phyloP scores from a whole-genome alignment of 108 stramenopile genomes.

The Nitzschia palea region DNA sequence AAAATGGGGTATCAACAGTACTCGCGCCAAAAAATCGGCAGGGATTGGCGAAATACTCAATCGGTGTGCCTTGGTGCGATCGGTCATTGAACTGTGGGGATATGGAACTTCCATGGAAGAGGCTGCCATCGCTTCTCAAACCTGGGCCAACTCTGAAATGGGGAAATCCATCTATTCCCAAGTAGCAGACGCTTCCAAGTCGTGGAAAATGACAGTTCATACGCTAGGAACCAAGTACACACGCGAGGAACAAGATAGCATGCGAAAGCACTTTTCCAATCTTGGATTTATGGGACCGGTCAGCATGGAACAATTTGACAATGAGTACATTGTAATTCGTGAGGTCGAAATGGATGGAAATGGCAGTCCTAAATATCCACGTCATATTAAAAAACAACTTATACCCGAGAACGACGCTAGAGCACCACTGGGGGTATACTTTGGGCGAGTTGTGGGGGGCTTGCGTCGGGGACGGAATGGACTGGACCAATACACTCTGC shows the following conservation, averaged over 20 bases:
- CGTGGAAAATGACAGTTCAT: conserved; percentile 82
- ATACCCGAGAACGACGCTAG: conserved; percentile 60
- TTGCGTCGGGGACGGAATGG: conserved; percentile 52
- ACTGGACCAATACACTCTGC: conserved; percentile 83
- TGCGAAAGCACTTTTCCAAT: conserved; percentile 57
- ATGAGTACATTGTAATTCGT: conserved; percentile 70
- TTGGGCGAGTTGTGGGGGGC: conserved; percentile 72
- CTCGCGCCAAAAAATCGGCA: not conserved
- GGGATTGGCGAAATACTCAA: conserved; percentile 43
- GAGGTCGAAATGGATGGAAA: conserved; percentile 67
- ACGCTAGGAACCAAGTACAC: conserved; percentile 71
- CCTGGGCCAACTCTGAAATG: conserved; percentile 4
- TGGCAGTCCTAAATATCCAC: conserved; percentile 46
- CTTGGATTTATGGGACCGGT: conserved; percentile 65
- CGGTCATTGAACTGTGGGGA: conserved; percentile 83
- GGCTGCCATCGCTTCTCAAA: not conserved
- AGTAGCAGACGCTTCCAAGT: conserved; percentile 22
- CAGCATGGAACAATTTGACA: conserved; percentile 60
- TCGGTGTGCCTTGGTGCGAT: conserved; percentile 68
- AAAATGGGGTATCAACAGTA: conserved; percentile 36
- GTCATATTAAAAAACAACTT: conserved; percentile 31
- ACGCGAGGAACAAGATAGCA: conserved; percentile 70
- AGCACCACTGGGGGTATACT: conserved; percentile 75
- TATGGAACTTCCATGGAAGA: conserved; percentile 27
- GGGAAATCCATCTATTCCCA: conserved; percentile 17